phyloP scores from a whole-genome alignment of 2,329 filamentous ascomycete species.

The Colletotrichum caudatum region DNA sequence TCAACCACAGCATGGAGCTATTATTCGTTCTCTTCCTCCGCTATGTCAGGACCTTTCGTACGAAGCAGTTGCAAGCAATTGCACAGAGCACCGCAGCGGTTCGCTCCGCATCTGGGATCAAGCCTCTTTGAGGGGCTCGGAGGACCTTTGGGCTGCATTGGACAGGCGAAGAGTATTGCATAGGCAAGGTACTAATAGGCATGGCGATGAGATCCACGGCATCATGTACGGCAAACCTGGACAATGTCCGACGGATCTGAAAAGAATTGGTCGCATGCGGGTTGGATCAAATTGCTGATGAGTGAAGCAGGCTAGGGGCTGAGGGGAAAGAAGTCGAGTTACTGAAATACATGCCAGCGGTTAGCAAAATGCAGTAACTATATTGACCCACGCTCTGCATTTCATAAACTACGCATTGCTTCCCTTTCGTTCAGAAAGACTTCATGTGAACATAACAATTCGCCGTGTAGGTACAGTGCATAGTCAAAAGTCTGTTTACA shows the following conservation, averaged over 20 bases:
- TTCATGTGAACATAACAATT: not conserved
- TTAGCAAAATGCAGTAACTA: not conserved
- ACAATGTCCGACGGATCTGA: not conserved
- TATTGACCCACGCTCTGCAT: not conserved
- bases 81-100: constrained; percentile 70
- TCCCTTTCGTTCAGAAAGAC: not conserved
- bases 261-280: not conserved
- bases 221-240: not conserved
- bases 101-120: constrained; percentile 16
- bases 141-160: not conserved
- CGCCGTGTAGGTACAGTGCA: not conserved
- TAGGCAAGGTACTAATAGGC: not conserved
- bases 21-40: constrained; percentile 88
- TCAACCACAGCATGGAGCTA: constrained; percentile 82
- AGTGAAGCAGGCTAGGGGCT: not conserved
- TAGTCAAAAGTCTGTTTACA: too few species aligned
- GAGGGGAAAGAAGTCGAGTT: not conserved
- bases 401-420: not conserved
- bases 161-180: not conserved
- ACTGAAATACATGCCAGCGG: not conserved
- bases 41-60: constrained; percentile 78
- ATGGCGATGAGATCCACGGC: not conserved
- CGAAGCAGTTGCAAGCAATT: constrained; percentile 76
- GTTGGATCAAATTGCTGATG: not conserved
- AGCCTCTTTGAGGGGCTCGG: constrained; percentile 15